phyloP scores from a whole-genome alignment of 805 yeast genomes.

The Wickerhamomyces xylosicus region DNA sequence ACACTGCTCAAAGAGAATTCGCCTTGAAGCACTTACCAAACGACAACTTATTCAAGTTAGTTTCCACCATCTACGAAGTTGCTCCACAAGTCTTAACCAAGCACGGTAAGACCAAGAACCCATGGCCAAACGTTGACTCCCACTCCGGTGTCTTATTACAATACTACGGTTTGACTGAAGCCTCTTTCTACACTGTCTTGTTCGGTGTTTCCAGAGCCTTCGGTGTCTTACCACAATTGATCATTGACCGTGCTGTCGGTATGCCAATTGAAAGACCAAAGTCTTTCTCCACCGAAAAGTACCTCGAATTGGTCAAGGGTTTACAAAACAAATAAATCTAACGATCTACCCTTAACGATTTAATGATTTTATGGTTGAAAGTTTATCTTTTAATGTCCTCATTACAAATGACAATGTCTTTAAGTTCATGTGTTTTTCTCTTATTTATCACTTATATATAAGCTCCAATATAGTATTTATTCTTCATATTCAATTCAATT shows the following conservation, averaged over 20 bases:
- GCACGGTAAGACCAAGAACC: conserved; percentile 88
- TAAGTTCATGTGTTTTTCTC: neutral
- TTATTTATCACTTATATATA: neutral
- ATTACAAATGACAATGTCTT: neutral
- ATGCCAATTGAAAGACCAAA: conserved; percentile 83
- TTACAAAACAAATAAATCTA: conserved; percentile 17
- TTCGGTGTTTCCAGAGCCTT: conserved; percentile 84
- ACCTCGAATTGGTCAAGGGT: conserved; percentile 64
- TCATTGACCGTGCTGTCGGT: conserved; percentile 77
- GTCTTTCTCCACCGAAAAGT: conserved; percentile 90
- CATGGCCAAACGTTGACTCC: conserved; percentile 89
- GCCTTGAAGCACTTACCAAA: conserved; percentile 71
- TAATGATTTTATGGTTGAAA: conserved; percentile 3
- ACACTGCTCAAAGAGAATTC: conserved; percentile 77
- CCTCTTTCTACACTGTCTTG: conserved; percentile 75
- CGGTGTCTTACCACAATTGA: conserved; percentile 79
- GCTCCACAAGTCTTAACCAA: conserved; percentile 73
- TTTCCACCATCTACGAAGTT: conserved; percentile 67
- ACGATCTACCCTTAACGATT: neutral
- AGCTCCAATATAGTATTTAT: neutral
- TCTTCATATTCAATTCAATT: no score
- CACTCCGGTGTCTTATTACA: conserved; percentile 80
- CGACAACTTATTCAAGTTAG: conserved; percentile 70
- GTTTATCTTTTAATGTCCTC: neutral
- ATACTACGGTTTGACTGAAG: conserved; percentile 77